Evolutionary conservation across 192 early-diverging fungal genomes (phyloP).

Genomic region (Backusella australiensis): DNA sequence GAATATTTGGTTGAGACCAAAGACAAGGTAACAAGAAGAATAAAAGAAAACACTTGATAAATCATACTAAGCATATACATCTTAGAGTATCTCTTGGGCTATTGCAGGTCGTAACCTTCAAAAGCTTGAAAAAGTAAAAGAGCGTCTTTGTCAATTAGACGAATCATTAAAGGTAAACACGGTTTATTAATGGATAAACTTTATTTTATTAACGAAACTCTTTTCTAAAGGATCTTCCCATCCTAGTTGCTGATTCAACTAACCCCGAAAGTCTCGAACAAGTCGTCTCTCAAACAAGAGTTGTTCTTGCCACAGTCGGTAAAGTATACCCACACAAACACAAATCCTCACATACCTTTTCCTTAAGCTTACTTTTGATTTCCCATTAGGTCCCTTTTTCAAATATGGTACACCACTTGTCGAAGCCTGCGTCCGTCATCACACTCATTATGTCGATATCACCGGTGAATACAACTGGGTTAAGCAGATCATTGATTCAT

Average conservation of each 20-base stretch:
- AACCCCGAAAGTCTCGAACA: constrained; percentile 57
- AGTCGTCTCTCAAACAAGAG: constrained; percentile 58
- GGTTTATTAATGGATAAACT: not conserved
- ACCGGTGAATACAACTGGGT: constrained; percentile 77
- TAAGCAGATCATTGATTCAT: constrained; percentile 59
- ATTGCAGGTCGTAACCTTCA: constrained; percentile 70
- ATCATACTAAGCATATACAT: no score
- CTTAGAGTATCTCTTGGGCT: constrained; percentile 61
- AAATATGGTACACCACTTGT: constrained; percentile 71
- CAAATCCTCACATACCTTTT: not conserved
- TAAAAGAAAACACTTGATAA: not conserved
- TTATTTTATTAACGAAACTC: not conserved
- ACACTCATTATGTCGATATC: constrained; percentile 86
- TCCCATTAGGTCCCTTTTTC: constrained; percentile 54
- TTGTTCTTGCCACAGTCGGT: constrained; percentile 80
- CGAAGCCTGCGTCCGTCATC: constrained; percentile 60
- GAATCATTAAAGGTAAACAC: constrained; percentile 40
- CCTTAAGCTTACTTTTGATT: not conserved
- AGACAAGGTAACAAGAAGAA: constrained; percentile 6
- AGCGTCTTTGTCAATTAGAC: constrained; percentile 49
- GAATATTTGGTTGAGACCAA: constrained; percentile 50
- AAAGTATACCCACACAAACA: not conserved
- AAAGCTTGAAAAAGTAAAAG: constrained; percentile 63
- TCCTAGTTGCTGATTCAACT: constrained; percentile 68
- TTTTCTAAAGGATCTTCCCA: constrained; percentile 43